A percentile compares a stretch with the other conserved stretches of the same genome.
These are phyloP conservation scores for Colletotrichum cuscutae DNA, from an alignment of 2,329 filamentous ascomycete species.

Conservation along the genomic window DNA sequence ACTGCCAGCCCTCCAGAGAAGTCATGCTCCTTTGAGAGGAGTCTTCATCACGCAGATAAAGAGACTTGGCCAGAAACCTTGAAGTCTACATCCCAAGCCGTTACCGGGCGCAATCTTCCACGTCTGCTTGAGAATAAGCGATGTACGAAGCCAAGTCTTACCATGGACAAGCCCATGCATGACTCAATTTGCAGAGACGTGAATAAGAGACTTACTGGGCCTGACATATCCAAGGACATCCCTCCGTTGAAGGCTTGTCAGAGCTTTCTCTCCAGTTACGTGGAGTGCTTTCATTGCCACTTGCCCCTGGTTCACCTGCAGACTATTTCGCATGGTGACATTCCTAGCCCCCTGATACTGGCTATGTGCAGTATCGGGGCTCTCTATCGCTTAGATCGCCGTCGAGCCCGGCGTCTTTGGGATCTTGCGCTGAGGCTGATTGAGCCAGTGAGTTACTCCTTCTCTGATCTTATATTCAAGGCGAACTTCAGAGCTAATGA, in stretches of 20 bases:
- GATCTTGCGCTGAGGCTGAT: background rate
- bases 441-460: background rate
- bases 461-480: background rate
- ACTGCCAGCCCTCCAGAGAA: background rate
- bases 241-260: background rate
- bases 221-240: background rate
- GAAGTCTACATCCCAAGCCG: background rate
- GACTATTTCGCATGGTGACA: background rate
- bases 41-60: background rate
- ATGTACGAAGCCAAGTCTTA: background rate
- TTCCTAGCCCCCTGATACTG: background rate
- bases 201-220: background rate
- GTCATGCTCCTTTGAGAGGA: background rate
- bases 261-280: background rate
- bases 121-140: background rate
- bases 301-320: background rate
- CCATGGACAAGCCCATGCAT: background rate
- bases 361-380: slow-evolving; percentile 1
- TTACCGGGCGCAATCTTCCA: background rate
- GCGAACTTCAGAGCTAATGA: background rate
- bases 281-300: background rate
- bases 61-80: background rate
- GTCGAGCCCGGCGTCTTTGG: background rate
- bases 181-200: background rate
- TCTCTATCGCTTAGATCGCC: background rate